Evolutionary conservation across 108 stramenopile genomes (phyloP), one percentile per base, ranked within the genome.

Genomic region (Cyclotella kingstonii): DNA sequence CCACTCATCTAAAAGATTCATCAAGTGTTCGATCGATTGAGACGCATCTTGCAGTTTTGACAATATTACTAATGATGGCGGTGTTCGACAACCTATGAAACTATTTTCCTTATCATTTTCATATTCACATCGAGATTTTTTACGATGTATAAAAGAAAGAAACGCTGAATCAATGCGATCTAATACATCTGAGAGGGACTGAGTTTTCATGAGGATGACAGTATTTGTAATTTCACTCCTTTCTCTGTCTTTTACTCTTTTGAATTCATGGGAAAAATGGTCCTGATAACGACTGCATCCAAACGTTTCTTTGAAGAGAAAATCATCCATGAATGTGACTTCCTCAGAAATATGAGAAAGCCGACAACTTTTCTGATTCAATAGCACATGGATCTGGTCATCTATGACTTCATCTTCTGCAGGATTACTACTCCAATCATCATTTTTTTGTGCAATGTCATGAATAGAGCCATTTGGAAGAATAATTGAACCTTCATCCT

Each of bases 1-100:
- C 48, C 63, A 74, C 41, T 45, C 41, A 19, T 74, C 73, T 2
- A 74, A 40, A 21, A 74, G 34, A 28, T 74, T 43, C 33, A 63
- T 52, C 10, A 73, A 23, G 25, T 73, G 41, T 23, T 73, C 63
- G 23, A 73, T 64, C 33, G 72, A 73, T 9, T 27, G 35, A n/a
- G 72, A 52, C 41, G 63, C 63, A 11, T 8, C 23, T 42, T 36
- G 28, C 14, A 73, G 33, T n/a, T 14, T 40, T 28, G 39, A 2
- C 3, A 73, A 44, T 4, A 73, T 50, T 12, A 63, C 57, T 34
- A 11, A 27, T 10, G 72, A 59, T 51, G 72, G 72, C 15, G 63
- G 42, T 21, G 56, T 65, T 51, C 66, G 26, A 22, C 25, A 11
- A 12, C 15, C 5, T 14, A 41, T 44, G n/a, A n/a, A n/a, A n/a